phyloP scores from a whole-genome alignment of 768 basidiomycete species.

The Suillus paluster region DNA sequence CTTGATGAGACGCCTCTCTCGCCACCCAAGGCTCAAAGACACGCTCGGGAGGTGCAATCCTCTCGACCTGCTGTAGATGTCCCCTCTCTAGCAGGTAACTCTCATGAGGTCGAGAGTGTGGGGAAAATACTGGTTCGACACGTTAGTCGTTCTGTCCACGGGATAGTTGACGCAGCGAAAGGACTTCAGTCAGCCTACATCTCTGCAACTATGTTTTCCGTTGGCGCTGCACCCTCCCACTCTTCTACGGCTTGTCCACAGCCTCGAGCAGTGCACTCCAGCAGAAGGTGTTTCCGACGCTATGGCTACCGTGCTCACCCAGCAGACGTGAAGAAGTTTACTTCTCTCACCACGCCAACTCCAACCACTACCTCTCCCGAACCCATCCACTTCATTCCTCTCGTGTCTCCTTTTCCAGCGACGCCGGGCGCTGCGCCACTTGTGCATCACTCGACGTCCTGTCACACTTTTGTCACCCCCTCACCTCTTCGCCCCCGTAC shows the following conservation, averaged over 20 bases:
- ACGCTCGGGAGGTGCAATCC: neutral
- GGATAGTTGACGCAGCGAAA: constrained; percentile 55
- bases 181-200: constrained; percentile 64
- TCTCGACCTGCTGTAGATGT: neutral
- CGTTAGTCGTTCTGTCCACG: constrained; percentile 42
- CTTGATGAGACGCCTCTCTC: constrained; percentile 44
- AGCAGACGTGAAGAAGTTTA: constrained; percentile 48
- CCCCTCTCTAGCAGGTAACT: neutral
- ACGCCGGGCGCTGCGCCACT: constrained; percentile 34
- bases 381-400: constrained; percentile 46
- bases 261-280: constrained; percentile 13
- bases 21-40: constrained; percentile 7
- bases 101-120: constrained; percentile 11
- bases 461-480: constrained; percentile 45
- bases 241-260: constrained; percentile 22
- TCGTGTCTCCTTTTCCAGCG: constrained; percentile 39
- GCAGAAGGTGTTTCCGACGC: constrained; percentile 26
- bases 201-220: constrained; percentile 53
- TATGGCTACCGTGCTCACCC: constrained; percentile 49
- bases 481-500: constrained; percentile 47
- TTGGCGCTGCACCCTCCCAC: constrained; percentile 31
- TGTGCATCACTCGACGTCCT: constrained; percentile 28
- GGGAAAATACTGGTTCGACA: constrained; percentile 25
- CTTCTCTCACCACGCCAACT: constrained; percentile 22
- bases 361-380: constrained; percentile 17